phyloP scores from a whole-genome alignment of 23 red algal genomes.

The Chondrus crispus region DNA sequence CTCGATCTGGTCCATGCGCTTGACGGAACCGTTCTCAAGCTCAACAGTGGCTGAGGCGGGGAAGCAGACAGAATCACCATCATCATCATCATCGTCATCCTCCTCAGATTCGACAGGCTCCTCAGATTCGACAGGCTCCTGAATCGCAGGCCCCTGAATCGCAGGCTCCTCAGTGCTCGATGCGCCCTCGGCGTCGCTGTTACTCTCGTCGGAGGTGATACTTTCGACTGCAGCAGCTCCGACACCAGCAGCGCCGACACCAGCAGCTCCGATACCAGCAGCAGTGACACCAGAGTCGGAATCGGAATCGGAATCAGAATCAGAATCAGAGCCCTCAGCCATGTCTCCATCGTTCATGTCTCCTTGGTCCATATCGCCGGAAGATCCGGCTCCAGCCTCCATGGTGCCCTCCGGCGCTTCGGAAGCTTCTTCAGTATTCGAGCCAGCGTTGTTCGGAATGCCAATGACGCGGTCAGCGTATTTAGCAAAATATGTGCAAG shows the following conservation, averaged over 20 bases:
- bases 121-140: not conserved
- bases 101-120: not conserved
- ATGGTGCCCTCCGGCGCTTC: not conserved
- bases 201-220: not conserved
- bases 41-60: constrained; percentile 62
- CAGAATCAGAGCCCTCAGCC: not conserved
- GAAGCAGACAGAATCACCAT: constrained; percentile 55
- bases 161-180: not conserved
- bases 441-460: too few relatives aligned
- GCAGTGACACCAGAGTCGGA: not conserved
- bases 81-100: constrained; percentile 14
- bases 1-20: constrained; percentile 61
- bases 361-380: not conserved
- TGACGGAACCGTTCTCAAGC: constrained; percentile 16
- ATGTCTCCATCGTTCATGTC: not conserved
- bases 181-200: not conserved
- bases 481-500: constrained; percentile 47
- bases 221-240: not conserved
- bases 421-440: too few relatives aligned
- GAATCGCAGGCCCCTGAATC: too few relatives aligned
- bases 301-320: not conserved
- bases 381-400: not conserved
- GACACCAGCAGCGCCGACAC: not conserved
- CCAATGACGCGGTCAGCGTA: constrained; percentile 24
- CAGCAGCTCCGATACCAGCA: not conserved